Percentiles rank a stretch among this genome's conserved stretches.
Conservation (phyloP, 352 stramenopile genomes). For the Phytophthora idaei region DNA sequence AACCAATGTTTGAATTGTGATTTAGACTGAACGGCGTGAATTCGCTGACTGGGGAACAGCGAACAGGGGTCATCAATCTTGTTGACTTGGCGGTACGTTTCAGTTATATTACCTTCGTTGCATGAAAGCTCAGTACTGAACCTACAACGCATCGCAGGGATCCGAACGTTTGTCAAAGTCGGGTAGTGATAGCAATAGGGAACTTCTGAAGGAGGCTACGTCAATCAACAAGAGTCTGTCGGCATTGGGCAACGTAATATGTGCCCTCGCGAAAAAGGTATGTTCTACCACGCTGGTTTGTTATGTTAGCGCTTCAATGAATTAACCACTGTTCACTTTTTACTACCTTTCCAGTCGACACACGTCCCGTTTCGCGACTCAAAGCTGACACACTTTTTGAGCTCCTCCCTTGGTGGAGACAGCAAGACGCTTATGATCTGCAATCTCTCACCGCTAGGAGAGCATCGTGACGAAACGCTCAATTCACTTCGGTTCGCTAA, state of each 20-base stretch:
- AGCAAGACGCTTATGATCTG: slow-evolving; percentile 93
- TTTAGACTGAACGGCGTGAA: slow-evolving; percentile 70
- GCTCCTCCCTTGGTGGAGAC: slow-evolving; percentile 82
- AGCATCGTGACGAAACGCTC: slow-evolving; percentile 84
- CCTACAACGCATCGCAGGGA: slow-evolving; percentile 42
- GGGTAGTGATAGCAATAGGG: slow-evolving; percentile 72
- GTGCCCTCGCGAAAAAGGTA: slow-evolving; percentile 83
- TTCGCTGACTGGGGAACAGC: slow-evolving; percentile 54
- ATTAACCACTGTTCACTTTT: slow-evolving; percentile 6
- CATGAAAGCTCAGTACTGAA: slow-evolving; percentile 1
- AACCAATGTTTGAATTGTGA: neutral
- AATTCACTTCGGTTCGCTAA: slow-evolving; percentile 90
- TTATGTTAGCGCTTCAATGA: neutral
- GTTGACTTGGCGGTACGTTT: slow-evolving; percentile 79
- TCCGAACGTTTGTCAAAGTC: slow-evolving; percentile 86
- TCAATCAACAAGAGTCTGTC: slow-evolving; percentile 91
- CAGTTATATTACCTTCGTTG: neutral
- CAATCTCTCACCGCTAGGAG: slow-evolving; percentile 79
- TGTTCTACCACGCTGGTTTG: neutral
- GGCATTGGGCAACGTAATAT: slow-evolving; percentile 84
- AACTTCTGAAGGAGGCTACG: slow-evolving; percentile 84
- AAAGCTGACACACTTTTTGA: slow-evolving; percentile 89
- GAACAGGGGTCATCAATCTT: slow-evolving; percentile 76
- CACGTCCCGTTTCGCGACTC: slow-evolving; percentile 91
- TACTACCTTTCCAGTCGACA: slow-evolving; percentile 39